Evolutionary conservation across 768 basidiomycete species (phyloP).

Genomic region (Trametes cubensis): DNA sequence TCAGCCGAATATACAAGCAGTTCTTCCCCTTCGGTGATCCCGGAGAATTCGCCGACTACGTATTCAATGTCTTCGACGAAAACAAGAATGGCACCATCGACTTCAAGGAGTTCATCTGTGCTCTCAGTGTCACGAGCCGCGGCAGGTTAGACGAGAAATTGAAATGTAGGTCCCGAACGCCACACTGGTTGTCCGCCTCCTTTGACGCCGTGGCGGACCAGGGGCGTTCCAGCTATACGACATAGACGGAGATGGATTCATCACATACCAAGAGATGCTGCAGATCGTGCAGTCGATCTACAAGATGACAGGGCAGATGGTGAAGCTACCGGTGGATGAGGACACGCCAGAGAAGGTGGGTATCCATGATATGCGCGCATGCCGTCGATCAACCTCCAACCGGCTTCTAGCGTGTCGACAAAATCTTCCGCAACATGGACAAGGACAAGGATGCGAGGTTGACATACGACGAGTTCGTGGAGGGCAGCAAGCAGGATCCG

Average conservation of each 20-base stretch:
- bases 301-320: slow-evolving; percentile 99
- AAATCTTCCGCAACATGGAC: slow-evolving; percentile 99
- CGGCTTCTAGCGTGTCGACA: slow-evolving; percentile 84
- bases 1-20: slow-evolving; percentile 97
- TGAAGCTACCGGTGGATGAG: slow-evolving; percentile 96
- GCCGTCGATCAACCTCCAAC: background rate
- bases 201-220: slow-evolving; percentile 38
- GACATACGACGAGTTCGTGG: slow-evolving; percentile 96
- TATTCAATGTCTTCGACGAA: slow-evolving; percentile 97
- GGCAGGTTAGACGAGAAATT: slow-evolving; percentile 97
- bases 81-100: slow-evolving; percentile 97
- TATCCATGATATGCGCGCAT: background rate
- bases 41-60: slow-evolving; percentile 93
- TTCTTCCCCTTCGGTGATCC: slow-evolving; percentile 99
- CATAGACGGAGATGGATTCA: slow-evolving; percentile 96
- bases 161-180: slow-evolving; percentile 68
- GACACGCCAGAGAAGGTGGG: slow-evolving; percentile 98
- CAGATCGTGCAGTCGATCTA: slow-evolving; percentile 98
- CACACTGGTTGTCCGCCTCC: slow-evolving; percentile 1
- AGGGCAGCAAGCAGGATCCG: slow-evolving; percentile 98
- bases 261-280: slow-evolving; percentile 99
- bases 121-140: slow-evolving; percentile 91
- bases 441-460: slow-evolving; percentile 90
- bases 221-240: slow-evolving; percentile 99
- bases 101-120: slow-evolving; percentile 99